A percentile compares a stretch with the other conserved stretches of the same genome.
Conservation (phyloP, 75 land plant genomes). For the Sequoiadendron giganteum region DNA sequence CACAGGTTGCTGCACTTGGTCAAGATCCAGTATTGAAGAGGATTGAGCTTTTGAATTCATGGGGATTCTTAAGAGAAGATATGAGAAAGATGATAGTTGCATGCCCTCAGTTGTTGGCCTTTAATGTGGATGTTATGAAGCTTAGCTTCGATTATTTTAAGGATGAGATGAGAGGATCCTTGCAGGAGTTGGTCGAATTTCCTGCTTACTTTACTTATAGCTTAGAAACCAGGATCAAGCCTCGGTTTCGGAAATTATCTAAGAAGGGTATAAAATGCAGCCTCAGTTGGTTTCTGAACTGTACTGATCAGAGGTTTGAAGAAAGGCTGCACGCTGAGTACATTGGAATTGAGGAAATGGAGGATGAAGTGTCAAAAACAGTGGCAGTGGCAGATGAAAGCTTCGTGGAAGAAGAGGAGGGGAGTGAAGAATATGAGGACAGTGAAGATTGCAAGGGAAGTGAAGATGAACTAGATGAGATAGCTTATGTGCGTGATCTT, state of each 20-base stretch:
- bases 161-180: conserved; percentile 53
- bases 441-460: conserved; percentile 17
- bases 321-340: conserved; percentile 69
- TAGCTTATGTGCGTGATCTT: background rate
- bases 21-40: conserved; percentile 39
- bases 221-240: conserved; percentile 67
- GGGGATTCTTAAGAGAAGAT: conserved; percentile 61
- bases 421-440: conserved; percentile 28
- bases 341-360: conserved; percentile 62
- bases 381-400: conserved; percentile 54
- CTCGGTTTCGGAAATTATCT: conserved; percentile 47
- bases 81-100: conserved; percentile 67
- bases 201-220: conserved; percentile 87
- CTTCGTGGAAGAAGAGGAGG: conserved; percentile 22
- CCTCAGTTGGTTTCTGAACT: conserved; percentile 79
- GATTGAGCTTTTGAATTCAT: conserved; percentile 51
- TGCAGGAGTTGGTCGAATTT: conserved; percentile 73
- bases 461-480: conserved; percentile 20
- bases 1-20: conserved; percentile 57
- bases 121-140: conserved; percentile 65
- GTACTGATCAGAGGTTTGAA: conserved; percentile 70
- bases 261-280: conserved; percentile 68
- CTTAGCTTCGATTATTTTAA: conserved; percentile 62
- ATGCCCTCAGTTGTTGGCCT: conserved; percentile 72
- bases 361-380: conserved; percentile 35